Evolutionary conservation across 2,329 filamentous ascomycete species (phyloP), one percentile per base, ranked within the genome.

Genomic region (Colletotrichum spinosum): DNA sequence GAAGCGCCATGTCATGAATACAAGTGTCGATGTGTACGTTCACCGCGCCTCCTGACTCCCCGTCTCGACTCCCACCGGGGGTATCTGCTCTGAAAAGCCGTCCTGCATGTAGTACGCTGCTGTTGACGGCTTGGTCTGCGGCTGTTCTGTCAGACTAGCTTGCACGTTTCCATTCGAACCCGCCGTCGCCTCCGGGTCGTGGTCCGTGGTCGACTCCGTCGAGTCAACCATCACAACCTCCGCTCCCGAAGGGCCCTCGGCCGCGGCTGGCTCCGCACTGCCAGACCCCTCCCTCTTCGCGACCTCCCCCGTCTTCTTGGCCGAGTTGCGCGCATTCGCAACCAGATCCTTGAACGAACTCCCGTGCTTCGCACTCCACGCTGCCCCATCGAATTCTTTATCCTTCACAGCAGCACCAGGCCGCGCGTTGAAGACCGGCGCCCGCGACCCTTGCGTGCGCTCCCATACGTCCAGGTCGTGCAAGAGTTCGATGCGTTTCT

Each of bases 401-500:
- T 91, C 90, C 81, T 92, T 94, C 63, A 98, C 77, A n/a, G 75
- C 70, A 7, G 34, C 42, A 2, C 63, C 63, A 4, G 63, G 42
- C 2, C 58, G 59, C 6, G 70, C 65, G 12, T 72, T 73, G 74
- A 78, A 17, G 73, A 75, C 73, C 4, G 81, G 77, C 7, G 87
- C 86, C 51, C 82, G 81, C 2, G 87, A 86, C 8, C 93, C 92
- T 68, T 97, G 89, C 0, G 92, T 95, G 49, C 89, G 86, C 77
- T 99, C 96, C 95, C 96, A 98, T 1, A 87, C 78, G 25, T 95
- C 91, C 11, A 99, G 77, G 66, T 98, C 95, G 12, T 86, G 87
- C 13, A 97, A 78, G 5, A 99, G 77, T 62, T 96, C 90, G 7
- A 79, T 73, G 68, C 92, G 93, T 10, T 83, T 83, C 74, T 91